Evolutionary conservation across 352 stramenopile species (phyloP).

Genomic region (Poterioochromonas sp.): DNA sequence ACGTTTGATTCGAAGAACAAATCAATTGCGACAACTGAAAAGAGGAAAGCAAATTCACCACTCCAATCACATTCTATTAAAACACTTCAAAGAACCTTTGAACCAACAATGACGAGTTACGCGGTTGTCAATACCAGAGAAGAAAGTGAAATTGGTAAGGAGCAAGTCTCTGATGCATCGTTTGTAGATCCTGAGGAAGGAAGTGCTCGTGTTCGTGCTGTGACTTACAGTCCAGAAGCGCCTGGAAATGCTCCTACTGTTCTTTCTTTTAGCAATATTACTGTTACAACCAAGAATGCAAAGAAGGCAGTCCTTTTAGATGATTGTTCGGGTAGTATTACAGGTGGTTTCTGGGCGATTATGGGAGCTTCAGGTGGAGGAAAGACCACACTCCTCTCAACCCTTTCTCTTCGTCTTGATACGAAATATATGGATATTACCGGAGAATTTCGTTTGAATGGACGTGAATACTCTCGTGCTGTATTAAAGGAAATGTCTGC

Average conservation of each 20-base stretch:
- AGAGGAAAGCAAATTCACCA: too few relatives aligned
- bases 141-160: too few relatives aligned
- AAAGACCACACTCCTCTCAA: slow-evolving; percentile 24
- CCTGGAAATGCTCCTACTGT: neutral
- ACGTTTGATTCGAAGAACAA: too few relatives aligned
- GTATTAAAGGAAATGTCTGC: slow-evolving; percentile 7
- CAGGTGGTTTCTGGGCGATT: slow-evolving; percentile 20
- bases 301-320: neutral
- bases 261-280: neutral
- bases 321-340: neutral
- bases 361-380: slow-evolving; percentile 9
- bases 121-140: too few relatives aligned
- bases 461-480: neutral
- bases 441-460: slow-evolving; percentile 4
- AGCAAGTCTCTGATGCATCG: too few relatives aligned
- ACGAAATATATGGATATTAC: neutral
- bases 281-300: neutral
- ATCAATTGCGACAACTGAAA: too few relatives aligned
- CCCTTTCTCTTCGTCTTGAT: neutral
- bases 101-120: too few relatives aligned
- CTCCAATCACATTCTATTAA: too few relatives aligned
- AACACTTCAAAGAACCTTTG: too few relatives aligned
- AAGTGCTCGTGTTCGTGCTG: too few relatives aligned
- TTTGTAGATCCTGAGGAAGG: too few relatives aligned
- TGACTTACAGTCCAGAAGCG: neutral